Percentiles rank a stretch among this genome's conserved stretches.
Evolutionary conservation across 371 early-diverging fungal genomes (phyloP).

Genomic region (Batkoa obscura): DNA sequence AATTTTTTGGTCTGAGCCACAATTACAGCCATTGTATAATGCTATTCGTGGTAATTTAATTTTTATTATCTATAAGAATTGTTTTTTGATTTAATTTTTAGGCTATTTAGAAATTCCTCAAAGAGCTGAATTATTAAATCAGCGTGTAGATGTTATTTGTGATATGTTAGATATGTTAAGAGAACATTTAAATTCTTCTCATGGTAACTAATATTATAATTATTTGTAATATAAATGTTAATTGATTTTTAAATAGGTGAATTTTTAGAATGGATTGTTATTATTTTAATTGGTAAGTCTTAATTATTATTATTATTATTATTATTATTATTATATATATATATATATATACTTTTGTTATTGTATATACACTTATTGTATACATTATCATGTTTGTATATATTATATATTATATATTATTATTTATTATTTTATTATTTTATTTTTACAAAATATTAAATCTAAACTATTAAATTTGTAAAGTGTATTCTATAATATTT

Average conservation of each 20-base stretch:
- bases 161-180: constrained; percentile 75
- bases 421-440: constrained; percentile 4
- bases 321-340: too few relatives aligned
- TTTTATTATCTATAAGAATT: background rate
- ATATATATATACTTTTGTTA: background rate
- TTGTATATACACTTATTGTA: too few relatives aligned
- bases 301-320: background rate
- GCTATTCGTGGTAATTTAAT: constrained; percentile 37
- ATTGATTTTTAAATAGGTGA: background rate
- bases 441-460: too few relatives aligned
- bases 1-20: constrained; percentile 72
- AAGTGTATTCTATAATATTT: constrained; percentile 3
- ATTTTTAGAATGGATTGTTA: constrained; percentile 4
- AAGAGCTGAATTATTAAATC: constrained; percentile 37
- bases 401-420: background rate
- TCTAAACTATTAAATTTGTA: too few relatives aligned
- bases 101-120: constrained; percentile 47
- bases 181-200: constrained; percentile 51
- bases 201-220: constrained; percentile 63
- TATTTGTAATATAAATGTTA: constrained; percentile 32
- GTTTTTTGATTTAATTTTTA: constrained; percentile 10
- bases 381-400: background rate
- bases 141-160: constrained; percentile 28
- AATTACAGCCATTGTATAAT: constrained; percentile 54
- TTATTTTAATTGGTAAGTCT: constrained; percentile 5